Evolutionary conservation across 2,329 filamentous ascomycete species (phyloP), one percentile per base, ranked within the genome.

Genomic region (Colletotrichum noveboracense): DNA sequence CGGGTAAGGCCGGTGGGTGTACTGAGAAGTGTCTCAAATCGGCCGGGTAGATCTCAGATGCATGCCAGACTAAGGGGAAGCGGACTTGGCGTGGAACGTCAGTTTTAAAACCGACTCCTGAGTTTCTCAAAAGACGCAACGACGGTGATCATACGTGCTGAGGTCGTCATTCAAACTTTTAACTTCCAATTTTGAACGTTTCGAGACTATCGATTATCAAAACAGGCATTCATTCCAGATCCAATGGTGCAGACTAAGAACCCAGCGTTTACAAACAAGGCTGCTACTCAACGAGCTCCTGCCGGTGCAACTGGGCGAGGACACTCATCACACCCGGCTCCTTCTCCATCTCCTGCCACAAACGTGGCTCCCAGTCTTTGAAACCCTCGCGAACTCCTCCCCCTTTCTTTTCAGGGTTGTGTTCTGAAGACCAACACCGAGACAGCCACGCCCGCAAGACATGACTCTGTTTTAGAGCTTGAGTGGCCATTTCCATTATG

Each of bases 311-410:
- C 16, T n/a, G 28, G n/a, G 30, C 2, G 6, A 61, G 28, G 2
- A 61, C 58, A 6, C n/a, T 21, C n/a, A 8, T 32, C 28, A 34
- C 58, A 5, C 30, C 30, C n/a, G 30, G 13, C 4, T 91, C 87
- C 79, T 88, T 86, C 81, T 91, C 89, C 77, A 91, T 82, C 80
- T 91, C 89, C 81, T 91, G 90, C 90, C 90, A 92, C 8, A 91
- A 80, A 78, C 88, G 87, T 4, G 91, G 79, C 24, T 89, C 86
- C 87, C 89, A 88, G 69, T 90, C 87, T 76, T 90, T 88, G 14
- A 86, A 80, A 13, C 66, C 56, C 7, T 66, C 69, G 6, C 69
- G 24, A 2, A 71, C 48, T 30, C 77, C 78, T 24, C 73, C 77
- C 21, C 66, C 79, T 61, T 80, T 80, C 85, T 64, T n/a, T 3